Base-by-base conservation (phyloP, 306 rosid genomes). In the Lotus japonicus region DNA sequence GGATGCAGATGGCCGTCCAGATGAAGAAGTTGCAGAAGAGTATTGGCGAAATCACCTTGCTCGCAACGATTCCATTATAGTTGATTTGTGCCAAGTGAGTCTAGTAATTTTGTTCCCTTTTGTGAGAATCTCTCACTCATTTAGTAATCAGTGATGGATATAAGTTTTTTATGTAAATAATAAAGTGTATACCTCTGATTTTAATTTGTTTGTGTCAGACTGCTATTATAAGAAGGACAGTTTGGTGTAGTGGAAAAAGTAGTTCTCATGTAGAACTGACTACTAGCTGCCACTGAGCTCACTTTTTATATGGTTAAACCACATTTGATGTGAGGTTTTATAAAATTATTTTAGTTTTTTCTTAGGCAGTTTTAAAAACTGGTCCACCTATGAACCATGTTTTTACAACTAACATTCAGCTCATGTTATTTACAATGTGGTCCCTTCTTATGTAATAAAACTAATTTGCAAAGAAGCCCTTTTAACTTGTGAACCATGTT, bases 1-100 rank as follows among this genome's bases (percentile, higher is more conserved):
- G 76, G 95, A 87, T 76, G 86, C 83, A 45, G 92, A 79, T 71
- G 95, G 90, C 35, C 77, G 85, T 53, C 86, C 84, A 16, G 89
- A 87, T 69, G 95, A 85, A 77, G 95, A 89, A 73, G 86, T 81
- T 58, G 96, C 90, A 5, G 90, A 85, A 66, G 97, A 92, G 81
- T 84, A 84, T 80, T 89, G 97, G 97, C 84, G 54, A 64, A 89
- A 87, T 84, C 95, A 89, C 83, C 88, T 87, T 77, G 92, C 92
- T 61, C 95, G 90, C 54, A 89, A 89, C 63, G 86, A 92, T 59
- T 89, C 97, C 43, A 76, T 89, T 38, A 64, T 89, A 60, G 97
- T 92, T 64, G 96, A 89, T 81, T 56, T 82, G 56, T 90, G 72
- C 85, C 96, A 90, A 68, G 96, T 90, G 70, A 82, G 84, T 53